phyloP scores from a whole-genome alignment of 257 asterid species.

The Scutellaria minor region DNA sequence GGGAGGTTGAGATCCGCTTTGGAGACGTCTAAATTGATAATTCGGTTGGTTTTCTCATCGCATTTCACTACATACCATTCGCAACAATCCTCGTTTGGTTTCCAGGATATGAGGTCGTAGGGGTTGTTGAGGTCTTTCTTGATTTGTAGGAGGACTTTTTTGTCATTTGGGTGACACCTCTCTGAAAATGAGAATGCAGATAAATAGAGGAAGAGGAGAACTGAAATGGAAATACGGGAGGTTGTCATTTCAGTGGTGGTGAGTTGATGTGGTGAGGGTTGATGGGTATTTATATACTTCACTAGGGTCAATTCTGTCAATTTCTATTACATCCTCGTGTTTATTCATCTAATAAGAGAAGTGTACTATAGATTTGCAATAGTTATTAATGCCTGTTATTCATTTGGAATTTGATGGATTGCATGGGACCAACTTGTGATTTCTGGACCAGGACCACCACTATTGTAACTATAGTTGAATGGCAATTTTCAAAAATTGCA shows the following conservation, averaged over 20 bases:
- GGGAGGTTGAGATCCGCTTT: slow-evolving; percentile 49
- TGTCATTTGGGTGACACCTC: slow-evolving; percentile 65
- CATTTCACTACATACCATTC: slow-evolving; percentile 53
- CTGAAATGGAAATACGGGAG: background rate
- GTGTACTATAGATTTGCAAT: too few species aligned
- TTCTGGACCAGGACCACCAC: too few species aligned
- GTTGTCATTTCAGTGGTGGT: background rate
- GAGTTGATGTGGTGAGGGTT: background rate
- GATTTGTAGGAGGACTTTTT: slow-evolving; percentile 57
- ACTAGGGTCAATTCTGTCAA: background rate
- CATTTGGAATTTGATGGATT: too few species aligned
- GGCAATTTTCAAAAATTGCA: too few species aligned
- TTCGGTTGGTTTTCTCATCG: slow-evolving; percentile 51
- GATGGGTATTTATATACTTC: background rate
- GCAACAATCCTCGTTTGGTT: slow-evolving; percentile 61
- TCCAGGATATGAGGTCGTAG: slow-evolving; percentile 57
- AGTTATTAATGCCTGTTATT: too few species aligned
- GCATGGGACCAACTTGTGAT: too few species aligned
- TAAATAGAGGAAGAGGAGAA: slow-evolving; percentile 25
- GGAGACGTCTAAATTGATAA: slow-evolving; percentile 37
- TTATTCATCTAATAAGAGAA: too few species aligned
- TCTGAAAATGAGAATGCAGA: slow-evolving; percentile 30
- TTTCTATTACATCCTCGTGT: background rate
- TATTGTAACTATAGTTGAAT: too few species aligned
- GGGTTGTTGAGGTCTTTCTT: slow-evolving; percentile 56